Evolutionary conservation across 768 basidiomycete genomes (phyloP).

Genomic region (Tricholoma sp.): DNA sequence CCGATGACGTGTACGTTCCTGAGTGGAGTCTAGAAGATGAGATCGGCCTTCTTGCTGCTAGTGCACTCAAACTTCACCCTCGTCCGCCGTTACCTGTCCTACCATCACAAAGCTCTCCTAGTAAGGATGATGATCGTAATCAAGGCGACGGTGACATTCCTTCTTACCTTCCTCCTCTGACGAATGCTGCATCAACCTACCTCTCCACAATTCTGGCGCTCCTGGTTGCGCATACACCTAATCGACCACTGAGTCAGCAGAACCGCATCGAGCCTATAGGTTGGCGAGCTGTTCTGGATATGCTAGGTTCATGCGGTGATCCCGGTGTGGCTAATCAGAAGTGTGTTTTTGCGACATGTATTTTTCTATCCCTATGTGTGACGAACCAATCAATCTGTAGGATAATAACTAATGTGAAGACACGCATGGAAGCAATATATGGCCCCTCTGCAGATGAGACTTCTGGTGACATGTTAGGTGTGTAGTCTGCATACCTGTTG

Average conservation of each 20-base stretch:
- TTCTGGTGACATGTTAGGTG: slow-evolving; percentile 8
- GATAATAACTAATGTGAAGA: slow-evolving; percentile 15
- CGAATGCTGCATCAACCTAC: slow-evolving; percentile 36
- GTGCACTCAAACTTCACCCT: slow-evolving; percentile 23
- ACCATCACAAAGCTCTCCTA: neutral
- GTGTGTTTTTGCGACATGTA: slow-evolving; percentile 22
- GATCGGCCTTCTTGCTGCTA: slow-evolving; percentile 42
- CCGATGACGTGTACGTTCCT: slow-evolving; percentile 56
- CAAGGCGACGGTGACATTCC: slow-evolving; percentile 22
- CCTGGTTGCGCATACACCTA: slow-evolving; percentile 52
- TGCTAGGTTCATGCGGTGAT: slow-evolving; percentile 38
- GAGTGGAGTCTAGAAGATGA: slow-evolving; percentile 74
- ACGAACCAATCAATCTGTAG: slow-evolving; percentile 10
- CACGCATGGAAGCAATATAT: slow-evolving; percentile 15
- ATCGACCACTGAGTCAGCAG: slow-evolving; percentile 55
- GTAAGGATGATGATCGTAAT: slow-evolving; percentile 9
- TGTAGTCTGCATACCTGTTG: neutral
- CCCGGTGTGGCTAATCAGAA: slow-evolving; percentile 27
- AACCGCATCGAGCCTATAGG: slow-evolving; percentile 56
- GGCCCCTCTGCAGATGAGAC: neutral
- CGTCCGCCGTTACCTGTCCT: slow-evolving; percentile 12
- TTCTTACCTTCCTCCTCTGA: slow-evolving; percentile 30
- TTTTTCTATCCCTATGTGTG: neutral
- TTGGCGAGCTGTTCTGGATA: slow-evolving; percentile 61
- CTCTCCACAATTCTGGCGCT: slow-evolving; percentile 50